Evolutionary conservation across 1,139 yeast species (phyloP).

Genomic region (Candida buenavistaensis): DNA sequence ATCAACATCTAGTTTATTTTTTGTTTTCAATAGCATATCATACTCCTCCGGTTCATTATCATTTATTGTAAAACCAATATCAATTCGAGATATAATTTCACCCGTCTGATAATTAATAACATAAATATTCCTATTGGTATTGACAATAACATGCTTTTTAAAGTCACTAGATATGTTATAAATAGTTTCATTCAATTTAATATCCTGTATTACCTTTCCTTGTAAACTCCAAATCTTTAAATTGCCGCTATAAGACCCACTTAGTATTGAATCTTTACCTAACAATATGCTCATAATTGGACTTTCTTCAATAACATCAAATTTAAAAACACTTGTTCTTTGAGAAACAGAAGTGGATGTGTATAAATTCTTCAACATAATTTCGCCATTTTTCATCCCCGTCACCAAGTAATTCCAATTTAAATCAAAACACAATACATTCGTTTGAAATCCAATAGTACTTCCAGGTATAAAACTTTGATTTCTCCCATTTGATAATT

Average conservation of each 20-base stretch:
- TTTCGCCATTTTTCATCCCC: constrained; percentile 30
- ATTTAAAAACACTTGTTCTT: constrained; percentile 22
- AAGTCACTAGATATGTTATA: constrained; percentile 34
- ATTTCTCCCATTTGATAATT: constrained; percentile 40
- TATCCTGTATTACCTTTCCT: constrained; percentile 21
- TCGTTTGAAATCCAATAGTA: constrained; percentile 16
- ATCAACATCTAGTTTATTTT: constrained; percentile 43
- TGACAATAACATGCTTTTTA: constrained; percentile 24
- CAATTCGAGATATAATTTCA: constrained; percentile 11
- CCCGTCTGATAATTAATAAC: constrained; percentile 23
- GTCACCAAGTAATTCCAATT: constrained; percentile 38
- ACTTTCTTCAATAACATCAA: constrained; percentile 14
- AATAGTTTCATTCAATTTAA: constrained; percentile 21
- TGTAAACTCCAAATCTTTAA: constrained; percentile 29
- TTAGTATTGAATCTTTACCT: constrained; percentile 26
- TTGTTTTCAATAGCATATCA: constrained; percentile 7
- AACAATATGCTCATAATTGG: constrained; percentile 24
- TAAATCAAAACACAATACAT: constrained; percentile 24
- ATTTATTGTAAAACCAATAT: constrained; percentile 12
- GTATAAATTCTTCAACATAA: constrained; percentile 33
- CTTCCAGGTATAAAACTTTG: constrained; percentile 42
- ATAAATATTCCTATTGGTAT: constrained; percentile 19
- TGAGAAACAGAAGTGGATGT: constrained; percentile 34
- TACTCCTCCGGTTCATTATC: constrained; percentile 6
- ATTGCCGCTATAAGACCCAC: constrained; percentile 27